These are phyloP conservation scores for Nemania sp. DNA, from an alignment of 2,329 filamentous ascomycete species.

Conservation along the genomic window DNA sequence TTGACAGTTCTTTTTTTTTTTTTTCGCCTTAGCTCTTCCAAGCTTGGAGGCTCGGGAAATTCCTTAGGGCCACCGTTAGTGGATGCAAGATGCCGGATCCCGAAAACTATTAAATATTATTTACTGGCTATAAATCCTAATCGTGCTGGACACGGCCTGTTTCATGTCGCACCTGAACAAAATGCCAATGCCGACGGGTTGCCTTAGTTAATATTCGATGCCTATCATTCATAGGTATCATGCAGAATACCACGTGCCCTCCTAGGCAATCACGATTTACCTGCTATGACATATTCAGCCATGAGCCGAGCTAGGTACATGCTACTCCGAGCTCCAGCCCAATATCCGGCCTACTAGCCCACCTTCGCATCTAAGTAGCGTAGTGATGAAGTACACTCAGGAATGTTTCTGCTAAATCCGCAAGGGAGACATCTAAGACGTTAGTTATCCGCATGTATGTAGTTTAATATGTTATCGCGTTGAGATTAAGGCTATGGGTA, in stretches of 20 bases:
- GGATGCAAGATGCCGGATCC: slow-evolving; percentile 24
- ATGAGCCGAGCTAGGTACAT: too few relatives aligned
- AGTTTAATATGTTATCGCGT: too few relatives aligned
- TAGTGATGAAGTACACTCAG: not conserved
- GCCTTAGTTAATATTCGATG: slow-evolving; percentile 12
- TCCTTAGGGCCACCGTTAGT: slow-evolving; percentile 5
- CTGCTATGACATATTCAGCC: slow-evolving; percentile 24
- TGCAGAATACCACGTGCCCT: slow-evolving; percentile 25
- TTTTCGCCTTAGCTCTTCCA: not conserved
- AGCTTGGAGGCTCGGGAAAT: not conserved
- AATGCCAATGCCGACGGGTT: too few relatives aligned
- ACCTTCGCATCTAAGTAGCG: too few relatives aligned
- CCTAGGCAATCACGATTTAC: slow-evolving; percentile 20
- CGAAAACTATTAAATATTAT: slow-evolving; percentile 10
- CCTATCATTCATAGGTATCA: slow-evolving; percentile 24
- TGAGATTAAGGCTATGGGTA: too few relatives aligned
- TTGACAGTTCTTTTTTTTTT: not conserved
- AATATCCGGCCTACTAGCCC: too few relatives aligned
- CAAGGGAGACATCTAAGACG: too few relatives aligned
- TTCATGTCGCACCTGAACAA: too few relatives aligned
- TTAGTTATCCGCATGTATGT: too few relatives aligned
- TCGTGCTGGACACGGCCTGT: too few relatives aligned
- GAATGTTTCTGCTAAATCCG: too few relatives aligned
- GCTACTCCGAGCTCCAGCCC: not conserved
- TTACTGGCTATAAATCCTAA: not conserved